A percentile compares a stretch with the other conserved stretches of the same genome.
Conservation (phyloP, 2,329 filamentous ascomycete species). For the Sarocladium strictum region DNA sequence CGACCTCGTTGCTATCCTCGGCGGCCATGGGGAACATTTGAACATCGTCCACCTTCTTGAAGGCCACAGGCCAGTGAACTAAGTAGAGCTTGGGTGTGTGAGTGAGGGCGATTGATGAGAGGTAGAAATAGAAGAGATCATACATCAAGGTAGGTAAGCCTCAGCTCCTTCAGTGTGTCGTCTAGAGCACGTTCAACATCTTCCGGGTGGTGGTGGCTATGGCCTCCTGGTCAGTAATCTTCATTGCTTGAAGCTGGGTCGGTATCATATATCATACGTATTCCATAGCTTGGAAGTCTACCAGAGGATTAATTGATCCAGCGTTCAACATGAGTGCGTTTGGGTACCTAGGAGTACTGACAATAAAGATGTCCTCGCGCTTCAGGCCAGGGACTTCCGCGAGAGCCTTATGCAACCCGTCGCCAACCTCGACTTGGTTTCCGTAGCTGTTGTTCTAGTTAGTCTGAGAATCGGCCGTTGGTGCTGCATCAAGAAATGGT, state of each 20-base stretch:
- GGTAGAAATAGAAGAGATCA: conserved; percentile 12
- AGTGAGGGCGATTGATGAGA: too few species aligned
- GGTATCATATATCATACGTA: conserved; percentile 22
- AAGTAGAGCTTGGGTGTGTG: conserved; percentile 41
- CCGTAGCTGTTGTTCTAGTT: conserved; percentile 49
- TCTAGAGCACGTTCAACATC: conserved; percentile 51
- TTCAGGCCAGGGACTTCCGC: conserved; percentile 44
- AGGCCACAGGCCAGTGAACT: conserved; percentile 56
- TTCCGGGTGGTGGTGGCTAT: conserved; percentile 50
- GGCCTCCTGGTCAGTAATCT: too few species aligned
- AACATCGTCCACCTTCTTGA: conserved; percentile 25
- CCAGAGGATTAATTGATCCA: too few species aligned
- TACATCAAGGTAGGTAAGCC: conserved; percentile 52
- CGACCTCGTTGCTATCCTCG: conserved; percentile 26
- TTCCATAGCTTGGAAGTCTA: conserved; percentile 60
- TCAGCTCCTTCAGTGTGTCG: conserved; percentile 49
- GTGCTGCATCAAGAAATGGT: too few species aligned
- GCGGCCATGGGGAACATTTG: conserved; percentile 39
- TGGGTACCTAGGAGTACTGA: too few species aligned
- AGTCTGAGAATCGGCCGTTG: too few species aligned
- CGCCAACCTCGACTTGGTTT: conserved; percentile 57
- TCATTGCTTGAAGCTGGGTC: too few species aligned
- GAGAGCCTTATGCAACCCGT: conserved; percentile 44
- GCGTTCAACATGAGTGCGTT: too few species aligned
- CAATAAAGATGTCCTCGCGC: conserved; percentile 50